Evolutionary conservation across 2,329 filamentous ascomycete genomes (phyloP), one percentile per base, ranked within the genome.

Genomic region (Annulohypoxylon truncatum): DNA sequence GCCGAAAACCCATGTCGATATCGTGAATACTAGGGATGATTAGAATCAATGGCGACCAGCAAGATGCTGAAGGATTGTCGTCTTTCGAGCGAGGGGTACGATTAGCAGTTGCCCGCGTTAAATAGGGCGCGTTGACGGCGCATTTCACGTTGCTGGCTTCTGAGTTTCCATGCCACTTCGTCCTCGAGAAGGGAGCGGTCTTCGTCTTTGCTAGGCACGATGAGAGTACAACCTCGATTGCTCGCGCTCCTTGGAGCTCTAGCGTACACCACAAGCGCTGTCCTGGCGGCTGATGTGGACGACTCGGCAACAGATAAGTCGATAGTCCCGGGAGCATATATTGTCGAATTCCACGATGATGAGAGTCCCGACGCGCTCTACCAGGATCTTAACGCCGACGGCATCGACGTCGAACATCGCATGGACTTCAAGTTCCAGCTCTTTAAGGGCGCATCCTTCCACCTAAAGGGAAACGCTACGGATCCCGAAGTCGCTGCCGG

Each of bases 401-500:
- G 68, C 18, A 22, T 73, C 9, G 48, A 66, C 9, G 66, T 65
- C 26, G 61, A 67, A 12, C 69, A 64, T 5, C 73, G 74, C 13
- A 46, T 74, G 26, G 54, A 71, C 13, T 65, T 75, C 8, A 61
- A 68, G 18, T 73, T 63, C 50, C 48, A 67, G 13, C 66, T 74
- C 29, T 75, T 76, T 64, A 73, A 71, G n/a, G 74, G 73, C 31
- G 55, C 64, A 6, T 75, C 74, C 1, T 69, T 74, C 40, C 67
- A 71, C 33, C 26, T 67, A 5, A 55, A 52, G 28, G 44, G 44
- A 53, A 13, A 28, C 13, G 3, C 48, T 50, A 10, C 9, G 20
- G 40, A 51, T 3, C 44, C 50, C 1, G 31, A 47, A 13, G 42
- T 48, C 18, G 33, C 44, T 18, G 54, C 59, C 1, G 24, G 31